Base-by-base conservation (phyloP, 2,329 filamentous ascomycete species). In the Aspergillus eucalypticola region DNA sequence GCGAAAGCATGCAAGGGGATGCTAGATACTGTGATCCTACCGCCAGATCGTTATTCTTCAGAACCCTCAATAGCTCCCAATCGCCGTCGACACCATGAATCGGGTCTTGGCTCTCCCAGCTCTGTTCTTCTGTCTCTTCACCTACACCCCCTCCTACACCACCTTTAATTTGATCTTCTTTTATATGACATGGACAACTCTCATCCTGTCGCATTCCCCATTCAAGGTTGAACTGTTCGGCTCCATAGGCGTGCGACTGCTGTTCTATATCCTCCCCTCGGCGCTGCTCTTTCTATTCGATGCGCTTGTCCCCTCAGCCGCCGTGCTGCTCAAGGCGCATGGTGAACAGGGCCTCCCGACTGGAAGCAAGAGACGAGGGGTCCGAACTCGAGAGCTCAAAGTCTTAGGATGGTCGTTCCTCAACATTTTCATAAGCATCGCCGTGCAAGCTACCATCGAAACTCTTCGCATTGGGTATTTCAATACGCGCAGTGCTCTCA, bases 161-260 rank as follows among this genome's bases (percentile, higher is more conserved):
- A 92, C 88, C 1, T 81, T 96, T 64, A 96, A 95, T 74, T 79
- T 96, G 23, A 79, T 96, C 63, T 93, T 96, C 80, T 95, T 96
- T 76, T 94, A 92, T 75, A 85, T 96, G 79, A 94, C 91, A 67
- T 96, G 92, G 92, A 87, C 87, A 5, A 94, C 91, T 0, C 83
- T 97, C 32, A 86, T 96, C 41, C 80, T 94, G 3, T 90, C 89
- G 6, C 90, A 96, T 69, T 83, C 88, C 1, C 87, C 90, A 0
- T 80, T 95, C 15, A 84, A 86, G 60, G 86, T 96, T 59, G 91
- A 96, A 73, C 73, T 95, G 1, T 80, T 90, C 55, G 90, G 88
- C 58, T 88, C 88, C 0, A 73, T 91, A 5, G 84, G 85, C 23
- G 80, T 92, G 52, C 88, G 90, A 44, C 60, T 88, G 8, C 65